phyloP scores from a whole-genome alignment of 2,329 filamentous ascomycete species.

The Paraphoma sp. region DNA sequence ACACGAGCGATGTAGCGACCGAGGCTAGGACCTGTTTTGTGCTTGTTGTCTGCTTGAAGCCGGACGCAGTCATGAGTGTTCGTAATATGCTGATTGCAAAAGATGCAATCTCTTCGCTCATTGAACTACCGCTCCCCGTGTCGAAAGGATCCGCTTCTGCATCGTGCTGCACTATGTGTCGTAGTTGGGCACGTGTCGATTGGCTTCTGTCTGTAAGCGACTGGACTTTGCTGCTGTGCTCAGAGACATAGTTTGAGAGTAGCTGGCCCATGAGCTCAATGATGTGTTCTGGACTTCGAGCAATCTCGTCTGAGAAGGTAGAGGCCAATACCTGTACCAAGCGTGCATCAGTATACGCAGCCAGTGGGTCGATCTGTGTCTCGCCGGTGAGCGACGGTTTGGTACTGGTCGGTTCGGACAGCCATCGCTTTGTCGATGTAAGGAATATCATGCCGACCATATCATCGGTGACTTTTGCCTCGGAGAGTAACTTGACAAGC shows the following conservation, averaged over 20 bases:
- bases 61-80: slow-evolving; percentile 42
- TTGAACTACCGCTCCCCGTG: slow-evolving; percentile 12
- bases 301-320: slow-evolving; percentile 67
- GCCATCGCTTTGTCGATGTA: slow-evolving; percentile 64
- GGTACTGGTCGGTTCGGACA: slow-evolving; percentile 39
- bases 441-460: slow-evolving; percentile 66
- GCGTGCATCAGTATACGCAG: slow-evolving; percentile 64
- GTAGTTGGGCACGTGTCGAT: slow-evolving; percentile 34
- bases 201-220: slow-evolving; percentile 15
- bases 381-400: slow-evolving; percentile 35
- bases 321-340: slow-evolving; percentile 71
- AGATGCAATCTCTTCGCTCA: slow-evolving; percentile 47
- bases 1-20: slow-evolving; percentile 26
- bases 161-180: slow-evolving; percentile 24
- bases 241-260: slow-evolving; percentile 53
- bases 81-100: slow-evolving; percentile 52
- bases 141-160: background rate
- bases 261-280: slow-evolving; percentile 69
- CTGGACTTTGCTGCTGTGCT: slow-evolving; percentile 54
- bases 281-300: slow-evolving; percentile 69
- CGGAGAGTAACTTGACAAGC: slow-evolving; percentile 49
- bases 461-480: slow-evolving; percentile 62
- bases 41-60: slow-evolving; percentile 38
- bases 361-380: slow-evolving; percentile 51
- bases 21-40: slow-evolving; percentile 20